Conservation (phyloP, 345 rosid genomes). For the Raphanus sativus region DNA sequence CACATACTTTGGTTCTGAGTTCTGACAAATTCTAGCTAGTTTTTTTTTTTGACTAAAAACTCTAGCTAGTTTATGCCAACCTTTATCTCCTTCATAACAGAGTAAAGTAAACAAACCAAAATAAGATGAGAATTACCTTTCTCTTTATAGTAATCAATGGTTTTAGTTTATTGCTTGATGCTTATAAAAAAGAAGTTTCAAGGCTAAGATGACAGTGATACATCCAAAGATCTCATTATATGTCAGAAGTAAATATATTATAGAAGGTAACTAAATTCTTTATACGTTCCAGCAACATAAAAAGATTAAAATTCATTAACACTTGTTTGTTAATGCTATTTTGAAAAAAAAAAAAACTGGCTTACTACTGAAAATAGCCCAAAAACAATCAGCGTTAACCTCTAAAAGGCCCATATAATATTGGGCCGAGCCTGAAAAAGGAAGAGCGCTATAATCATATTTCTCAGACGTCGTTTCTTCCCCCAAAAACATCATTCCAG, state of each 20-base stretch:
- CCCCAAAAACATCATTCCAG: not conserved
- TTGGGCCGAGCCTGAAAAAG: not conserved
- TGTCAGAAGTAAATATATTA: not conserved
- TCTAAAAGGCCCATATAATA: not conserved
- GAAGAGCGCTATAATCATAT: not conserved
- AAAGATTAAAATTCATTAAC: no score
- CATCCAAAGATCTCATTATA: not conserved
- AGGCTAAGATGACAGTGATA: not conserved
- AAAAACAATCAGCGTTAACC: not conserved
- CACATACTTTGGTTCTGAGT: not conserved
- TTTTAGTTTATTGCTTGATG: not conserved
- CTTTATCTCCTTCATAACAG: not conserved
- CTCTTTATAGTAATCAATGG: not conserved
- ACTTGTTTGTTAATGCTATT: no score
- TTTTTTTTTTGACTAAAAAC: no score
- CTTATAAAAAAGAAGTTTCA: not conserved
- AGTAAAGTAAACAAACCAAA: slow-evolving; percentile 13
- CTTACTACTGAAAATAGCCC: not conserved
- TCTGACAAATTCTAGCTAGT: not conserved
- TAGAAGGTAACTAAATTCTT: not conserved
- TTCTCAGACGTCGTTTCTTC: not conserved
- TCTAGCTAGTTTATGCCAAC: not conserved
- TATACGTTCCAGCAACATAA: no score
- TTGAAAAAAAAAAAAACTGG: not conserved
- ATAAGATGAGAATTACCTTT: not conserved